phyloP scores from a whole-genome alignment of 805 yeast genomes.

The Pichia insulana region DNA sequence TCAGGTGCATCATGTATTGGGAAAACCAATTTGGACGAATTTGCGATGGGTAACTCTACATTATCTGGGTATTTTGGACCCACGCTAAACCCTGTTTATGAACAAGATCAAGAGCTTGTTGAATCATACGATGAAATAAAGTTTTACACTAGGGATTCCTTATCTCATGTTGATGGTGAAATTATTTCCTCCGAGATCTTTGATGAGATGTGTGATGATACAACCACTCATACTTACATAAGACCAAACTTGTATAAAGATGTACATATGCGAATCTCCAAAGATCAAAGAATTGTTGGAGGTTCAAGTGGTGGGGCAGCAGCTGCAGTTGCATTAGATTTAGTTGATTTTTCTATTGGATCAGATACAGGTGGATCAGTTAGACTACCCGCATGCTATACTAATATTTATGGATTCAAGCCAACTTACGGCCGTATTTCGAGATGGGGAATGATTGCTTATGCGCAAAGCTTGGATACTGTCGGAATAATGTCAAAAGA shows the following conservation, averaged over 20 bases:
- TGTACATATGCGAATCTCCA: background rate
- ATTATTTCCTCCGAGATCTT: slow-evolving; percentile 4
- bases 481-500: slow-evolving; percentile 71
- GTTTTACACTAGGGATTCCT: slow-evolving; percentile 18
- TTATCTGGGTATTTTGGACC: slow-evolving; percentile 50
- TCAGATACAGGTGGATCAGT: slow-evolving; percentile 98
- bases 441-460: slow-evolving; percentile 84
- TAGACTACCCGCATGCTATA: slow-evolving; percentile 82
- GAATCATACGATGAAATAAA: slow-evolving; percentile 17
- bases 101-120: slow-evolving; percentile 16
- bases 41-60: slow-evolving; percentile 90
- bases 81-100: slow-evolving; percentile 41
- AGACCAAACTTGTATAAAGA: slow-evolving; percentile 13
- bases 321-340: slow-evolving; percentile 71
- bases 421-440: slow-evolving; percentile 91
- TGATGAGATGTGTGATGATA: background rate
- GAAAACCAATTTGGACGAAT: slow-evolving; percentile 89
- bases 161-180: slow-evolving; percentile 2
- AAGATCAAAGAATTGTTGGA: slow-evolving; percentile 48
- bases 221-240: slow-evolving; percentile 10
- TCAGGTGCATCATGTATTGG: slow-evolving; percentile 56
- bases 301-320: slow-evolving; percentile 98
- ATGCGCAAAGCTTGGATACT: slow-evolving; percentile 91
- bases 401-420: slow-evolving; percentile 79
- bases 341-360: slow-evolving; percentile 74